A percentile compares a stretch with the other conserved stretches of the same genome.
phyloP scores from a whole-genome alignment of 257 asterid species.

The Euphrasia confusa region DNA sequence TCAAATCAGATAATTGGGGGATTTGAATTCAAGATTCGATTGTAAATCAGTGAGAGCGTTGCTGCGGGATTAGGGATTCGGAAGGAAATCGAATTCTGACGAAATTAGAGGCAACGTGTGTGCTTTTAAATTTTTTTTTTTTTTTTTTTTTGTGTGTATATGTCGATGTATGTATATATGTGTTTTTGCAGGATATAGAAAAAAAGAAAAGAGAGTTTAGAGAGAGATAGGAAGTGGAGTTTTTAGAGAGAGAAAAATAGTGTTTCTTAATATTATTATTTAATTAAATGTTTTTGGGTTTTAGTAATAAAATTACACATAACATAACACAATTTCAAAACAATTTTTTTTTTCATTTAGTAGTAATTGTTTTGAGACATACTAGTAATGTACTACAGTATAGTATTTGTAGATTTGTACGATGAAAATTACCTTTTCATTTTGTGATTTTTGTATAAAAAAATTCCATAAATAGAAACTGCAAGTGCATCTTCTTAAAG shows the following conservation, averaged over 20 bases:
- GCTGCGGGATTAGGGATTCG: conserved; percentile 27
- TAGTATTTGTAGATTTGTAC: neutral
- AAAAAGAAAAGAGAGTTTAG: conserved; percentile 23
- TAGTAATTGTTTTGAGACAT: no score
- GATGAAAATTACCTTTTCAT: neutral
- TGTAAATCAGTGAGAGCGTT: neutral
- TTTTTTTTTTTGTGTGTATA: neutral
- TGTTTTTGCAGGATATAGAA: conserved; percentile 15
- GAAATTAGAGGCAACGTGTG: conserved; percentile 19
- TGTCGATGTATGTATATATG: conserved; percentile 18
- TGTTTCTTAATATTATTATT: neutral
- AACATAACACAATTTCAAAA: no score
- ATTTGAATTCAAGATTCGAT: conserved; percentile 9
- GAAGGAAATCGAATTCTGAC: conserved; percentile 27
- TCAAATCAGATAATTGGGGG: conserved; percentile 16
- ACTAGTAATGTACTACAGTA: neutral
- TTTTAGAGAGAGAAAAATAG: conserved; percentile 7
- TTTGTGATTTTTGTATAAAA: neutral
- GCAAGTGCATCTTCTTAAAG: neutral
- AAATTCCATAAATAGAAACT: neutral
- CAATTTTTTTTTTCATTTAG: no score
- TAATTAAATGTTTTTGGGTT: no score
- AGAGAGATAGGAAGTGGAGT: conserved; percentile 15
- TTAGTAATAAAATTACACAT: no score
- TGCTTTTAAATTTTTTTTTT: conserved; percentile 5